Percentiles rank a stretch among this genome's conserved stretches.
Evolutionary conservation across 257 asterid species (phyloP).

Genomic region (Lithospermum erythrorhizon): DNA sequence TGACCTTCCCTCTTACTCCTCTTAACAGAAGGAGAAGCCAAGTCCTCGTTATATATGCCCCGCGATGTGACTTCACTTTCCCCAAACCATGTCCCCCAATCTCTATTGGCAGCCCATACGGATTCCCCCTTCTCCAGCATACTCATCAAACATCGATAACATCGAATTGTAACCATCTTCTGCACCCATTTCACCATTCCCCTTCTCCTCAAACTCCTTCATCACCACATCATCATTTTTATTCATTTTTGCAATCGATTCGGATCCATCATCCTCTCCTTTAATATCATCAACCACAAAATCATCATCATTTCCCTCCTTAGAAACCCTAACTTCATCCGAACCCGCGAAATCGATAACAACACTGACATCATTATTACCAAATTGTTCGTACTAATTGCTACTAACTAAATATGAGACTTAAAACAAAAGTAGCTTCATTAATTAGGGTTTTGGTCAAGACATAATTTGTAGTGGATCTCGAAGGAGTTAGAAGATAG

Average conservation of each 20-base stretch:
- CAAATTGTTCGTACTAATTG: not conserved
- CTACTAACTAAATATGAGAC: too few relatives aligned
- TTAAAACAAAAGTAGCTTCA: not conserved
- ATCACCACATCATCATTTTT: not conserved
- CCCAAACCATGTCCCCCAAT: constrained; percentile 99
- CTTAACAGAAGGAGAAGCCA: constrained; percentile 60
- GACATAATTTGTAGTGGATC: not conserved
- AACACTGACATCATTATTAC: constrained; percentile 8
- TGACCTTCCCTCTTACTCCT: constrained; percentile 65
- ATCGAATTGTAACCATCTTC: not conserved
- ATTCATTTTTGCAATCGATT: too few relatives aligned
- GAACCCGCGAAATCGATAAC: constrained; percentile 11
- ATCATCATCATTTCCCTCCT: constrained; percentile 8
- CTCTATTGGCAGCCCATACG: constrained; percentile 46
- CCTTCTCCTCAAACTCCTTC: not conserved
- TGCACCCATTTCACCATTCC: not conserved
- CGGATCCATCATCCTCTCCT: constrained; percentile 4
- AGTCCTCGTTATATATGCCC: constrained; percentile 69
- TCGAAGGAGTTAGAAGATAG: too few relatives aligned
- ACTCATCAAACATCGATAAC: constrained; percentile 23
- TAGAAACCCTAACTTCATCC: constrained; percentile 17
- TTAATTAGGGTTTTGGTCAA: not conserved
- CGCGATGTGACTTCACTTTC: constrained; percentile 95
- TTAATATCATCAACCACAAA: constrained; percentile 14
- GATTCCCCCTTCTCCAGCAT: constrained; percentile 33